Conservation (phyloP, 306 rosid species). For the Lithocarpus polystachyus region DNA sequence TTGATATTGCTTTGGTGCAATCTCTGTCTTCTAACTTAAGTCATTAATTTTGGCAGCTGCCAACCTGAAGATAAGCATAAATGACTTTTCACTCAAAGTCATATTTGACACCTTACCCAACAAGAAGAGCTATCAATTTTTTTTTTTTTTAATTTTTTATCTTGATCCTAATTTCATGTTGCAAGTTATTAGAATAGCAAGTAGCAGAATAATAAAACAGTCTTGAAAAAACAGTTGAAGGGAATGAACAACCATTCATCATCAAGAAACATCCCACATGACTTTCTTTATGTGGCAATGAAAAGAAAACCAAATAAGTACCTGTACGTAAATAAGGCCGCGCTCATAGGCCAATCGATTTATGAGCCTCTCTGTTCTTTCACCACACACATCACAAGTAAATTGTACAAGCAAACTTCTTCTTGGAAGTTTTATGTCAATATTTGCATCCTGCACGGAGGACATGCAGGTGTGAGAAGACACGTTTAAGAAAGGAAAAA, state of each 20-base stretch:
- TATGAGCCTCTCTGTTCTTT: slow-evolving; percentile 72
- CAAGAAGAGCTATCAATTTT: neutral
- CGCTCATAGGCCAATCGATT: slow-evolving; percentile 82
- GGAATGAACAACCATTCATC: neutral
- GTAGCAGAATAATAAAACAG: neutral
- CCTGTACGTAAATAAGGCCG: slow-evolving; percentile 81
- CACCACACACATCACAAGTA: slow-evolving; percentile 71
- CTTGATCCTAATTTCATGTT: neutral
- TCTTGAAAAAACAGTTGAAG: neutral
- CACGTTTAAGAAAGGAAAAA: neutral
- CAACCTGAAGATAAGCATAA: neutral
- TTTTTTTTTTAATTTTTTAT: neutral
- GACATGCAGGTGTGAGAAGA: slow-evolving; percentile 1
- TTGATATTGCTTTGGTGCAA: neutral
- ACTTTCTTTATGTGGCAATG: slow-evolving; percentile 2
- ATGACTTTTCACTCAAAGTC: neutral
- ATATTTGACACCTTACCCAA: slow-evolving; percentile 1
- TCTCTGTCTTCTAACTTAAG: neutral
- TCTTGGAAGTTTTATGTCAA: slow-evolving; percentile 70
- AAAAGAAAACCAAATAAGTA: slow-evolving; percentile 20
- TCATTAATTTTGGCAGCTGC: neutral
- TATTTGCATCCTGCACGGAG: slow-evolving; percentile 49
- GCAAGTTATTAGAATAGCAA: neutral
- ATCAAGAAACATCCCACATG: slow-evolving; percentile 4
- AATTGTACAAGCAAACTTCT: slow-evolving; percentile 82